phyloP scores from a whole-genome alignment of 2,329 filamentous ascomycete genomes.

The Monilinia aucupariae region DNA sequence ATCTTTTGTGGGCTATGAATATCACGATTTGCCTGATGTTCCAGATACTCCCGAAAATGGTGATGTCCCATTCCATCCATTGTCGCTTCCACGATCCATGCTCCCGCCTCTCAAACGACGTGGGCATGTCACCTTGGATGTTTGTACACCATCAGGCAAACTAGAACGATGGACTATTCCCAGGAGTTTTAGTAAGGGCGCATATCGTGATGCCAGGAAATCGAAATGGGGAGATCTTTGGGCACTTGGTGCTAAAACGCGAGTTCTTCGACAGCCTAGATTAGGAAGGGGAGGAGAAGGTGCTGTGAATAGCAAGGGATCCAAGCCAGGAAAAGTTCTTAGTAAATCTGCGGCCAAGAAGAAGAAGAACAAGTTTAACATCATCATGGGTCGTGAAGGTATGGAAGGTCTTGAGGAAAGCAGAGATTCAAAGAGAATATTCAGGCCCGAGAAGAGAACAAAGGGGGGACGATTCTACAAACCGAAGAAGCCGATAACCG shows the following conservation, averaged over 20 bases:
- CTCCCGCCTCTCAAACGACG: constrained; percentile 79
- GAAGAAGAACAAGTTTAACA: constrained; percentile 40
- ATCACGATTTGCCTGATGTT: constrained; percentile 35
- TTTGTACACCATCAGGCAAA: constrained; percentile 80
- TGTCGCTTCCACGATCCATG: constrained; percentile 72
- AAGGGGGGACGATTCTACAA: constrained; percentile 37
- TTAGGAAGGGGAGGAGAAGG: constrained; percentile 44
- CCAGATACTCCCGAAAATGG: constrained; percentile 20
- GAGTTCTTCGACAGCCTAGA: constrained; percentile 56
- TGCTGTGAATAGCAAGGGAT: constrained; percentile 27
- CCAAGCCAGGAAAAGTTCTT: constrained; percentile 36
- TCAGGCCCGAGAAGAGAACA: constrained; percentile 33
- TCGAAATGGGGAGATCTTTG: constrained; percentile 88
- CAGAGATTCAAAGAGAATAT: constrained; percentile 23
- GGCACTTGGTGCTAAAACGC: constrained; percentile 89
- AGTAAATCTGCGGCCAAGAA: constrained; percentile 38
- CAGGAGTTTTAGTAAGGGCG: constrained; percentile 70
- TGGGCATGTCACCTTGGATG: constrained; percentile 81
- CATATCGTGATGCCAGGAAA: constrained; percentile 91
- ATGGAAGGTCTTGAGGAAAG: constrained; percentile 30
- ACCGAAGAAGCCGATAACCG: constrained; percentile 33
- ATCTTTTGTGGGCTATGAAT: constrained; percentile 70
- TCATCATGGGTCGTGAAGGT: constrained; percentile 35
- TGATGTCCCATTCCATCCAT: constrained; percentile 42
- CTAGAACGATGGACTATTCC: constrained; percentile 94